Base-by-base conservation (phyloP, 345 rosid genomes). In the Microthlaspi erraticum region DNA sequence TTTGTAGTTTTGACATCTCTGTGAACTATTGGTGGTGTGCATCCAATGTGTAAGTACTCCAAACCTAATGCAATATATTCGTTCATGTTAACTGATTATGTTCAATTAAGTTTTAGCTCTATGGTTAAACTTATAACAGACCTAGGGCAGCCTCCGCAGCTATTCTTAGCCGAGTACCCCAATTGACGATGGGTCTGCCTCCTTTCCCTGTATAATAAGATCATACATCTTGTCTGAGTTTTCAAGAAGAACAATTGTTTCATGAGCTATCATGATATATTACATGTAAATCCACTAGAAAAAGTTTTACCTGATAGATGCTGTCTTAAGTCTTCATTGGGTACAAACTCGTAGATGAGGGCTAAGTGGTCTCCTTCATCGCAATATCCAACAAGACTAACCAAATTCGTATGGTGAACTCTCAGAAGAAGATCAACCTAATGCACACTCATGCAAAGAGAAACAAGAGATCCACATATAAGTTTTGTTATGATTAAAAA, bases 331-430 rank as follows among this genome's bases (percentile, higher is more conserved):
- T 79, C 80, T 50, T 86, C 89, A 20, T 60, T 68, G 10, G 82
- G 71, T 83, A 83, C 77, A 69, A 76, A 80, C 62, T 81, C 87
- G 20, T 85, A 83, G 62, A 85, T 46, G 34, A 85, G 80, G 10
- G 73, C 85, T 46, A 75, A 72, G 60, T 79, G 72, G 10, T 61
- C 64, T 48, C 50, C 29, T 20, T 83, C 85, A 61, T 81, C 66
- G 38, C 84, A 83, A 43, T 81, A 85, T 1, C 89, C 87, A 0
- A 85, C 67, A 0, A 85, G 78, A 10, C 81, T 71, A 1, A 73
- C 82, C 73, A 85, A 72, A 56, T 83, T 85, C 14, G 74, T 76
- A 37, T 85, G 87, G 66, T 85, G 85, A 66, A 83, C 81, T 78
- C 77, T 80, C 53, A 77, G 65, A 49, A 85, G 77, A 39, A 72